A percentile compares a stretch with the other conserved stretches of the same genome.
These are phyloP conservation scores for Hevea brasiliensis DNA, from an alignment of 345 rosid genomes.

Conservation along the genomic window DNA sequence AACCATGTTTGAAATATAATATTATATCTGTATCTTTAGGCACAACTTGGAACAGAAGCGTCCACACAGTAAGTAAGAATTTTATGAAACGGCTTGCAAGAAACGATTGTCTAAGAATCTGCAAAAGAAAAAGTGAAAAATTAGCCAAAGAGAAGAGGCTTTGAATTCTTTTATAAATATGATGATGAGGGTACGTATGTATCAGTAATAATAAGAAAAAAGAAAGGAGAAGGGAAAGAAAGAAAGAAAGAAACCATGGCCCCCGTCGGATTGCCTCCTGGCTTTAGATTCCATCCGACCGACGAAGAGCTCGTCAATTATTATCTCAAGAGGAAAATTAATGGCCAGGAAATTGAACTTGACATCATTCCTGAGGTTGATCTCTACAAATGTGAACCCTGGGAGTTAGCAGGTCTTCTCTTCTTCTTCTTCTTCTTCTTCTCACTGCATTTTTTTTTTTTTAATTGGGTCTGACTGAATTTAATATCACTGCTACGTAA, in stretches of 20 bases:
- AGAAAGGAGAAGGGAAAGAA: background rate
- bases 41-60: too few relatives aligned
- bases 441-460: background rate
- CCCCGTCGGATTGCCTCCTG: conserved; percentile 85
- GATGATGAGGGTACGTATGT: too few relatives aligned
- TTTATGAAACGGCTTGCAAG: conserved; percentile 35
- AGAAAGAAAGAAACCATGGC: conserved; percentile 36
- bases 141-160: conserved; percentile 23
- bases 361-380: conserved; percentile 96
- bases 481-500: too few relatives aligned
- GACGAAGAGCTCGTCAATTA: conserved; percentile 96
- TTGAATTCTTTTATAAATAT: conserved; percentile 24
- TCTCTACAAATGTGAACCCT: conserved; percentile 97
- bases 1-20: too few relatives aligned
- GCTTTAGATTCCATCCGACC: conserved; percentile 91
- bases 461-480: background rate
- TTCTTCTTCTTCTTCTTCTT: background rate
- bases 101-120: conserved; percentile 51
- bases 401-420: conserved; percentile 78
- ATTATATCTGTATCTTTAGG: too few relatives aligned
- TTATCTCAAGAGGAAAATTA: conserved; percentile 81
- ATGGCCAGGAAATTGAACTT: conserved; percentile 81
- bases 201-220: background rate
- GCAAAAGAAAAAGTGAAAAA: conserved; percentile 34
- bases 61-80: background rate